Base-by-base conservation (phyloP, 257 asterid species). In the Oldenlandia corymbosa region DNA sequence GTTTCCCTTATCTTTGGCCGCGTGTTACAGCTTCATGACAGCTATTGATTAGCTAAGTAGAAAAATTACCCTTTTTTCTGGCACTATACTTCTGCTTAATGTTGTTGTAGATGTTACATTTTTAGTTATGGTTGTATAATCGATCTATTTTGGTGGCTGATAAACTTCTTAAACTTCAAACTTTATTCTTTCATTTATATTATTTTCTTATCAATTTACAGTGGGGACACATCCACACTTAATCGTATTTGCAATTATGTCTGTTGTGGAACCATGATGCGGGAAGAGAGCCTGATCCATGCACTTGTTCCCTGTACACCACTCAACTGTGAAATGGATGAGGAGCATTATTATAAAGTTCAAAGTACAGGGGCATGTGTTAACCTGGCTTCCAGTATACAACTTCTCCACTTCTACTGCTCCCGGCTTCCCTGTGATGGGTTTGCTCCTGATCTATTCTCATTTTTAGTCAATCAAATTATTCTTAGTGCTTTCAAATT, bases 351-450 rank as follows among this genome's bases (percentile, higher is more conserved):
- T 67, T 91, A 84, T 69, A 23, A 69, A 76, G 98, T 91, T 51
- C 77, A 77, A 61, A 62, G 72, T 71, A 86, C 96, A 0, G 79
- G 90, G 62, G 95, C 95, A 41, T 51, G 83, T 20, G 88, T 84
- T 14, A 83, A 85, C 47, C 74, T 91, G 80, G 76, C 70, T 60
- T 88, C 96, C 31, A 86, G 96, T 10, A 79, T 88, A 36, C 49
- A 70, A 0, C 68, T 88, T 73, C 84, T 91, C 58, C 57, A 84
- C 70, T 83, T 73, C 62, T 91, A 91, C 72, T 91, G 96, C 78
- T 83, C 97, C 0, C 75, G 86, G 65, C 83, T 92, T 71, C 95
- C 98, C 17, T 83, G 91, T 17, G 96, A 91, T 49, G 77, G 95
- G 96, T 91, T 65, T 32, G 81, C 67, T 71, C 55, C 64, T 7